phyloP scores from a whole-genome alignment of 164 flowering plant genomes.

The Berberis vulgaris region DNA sequence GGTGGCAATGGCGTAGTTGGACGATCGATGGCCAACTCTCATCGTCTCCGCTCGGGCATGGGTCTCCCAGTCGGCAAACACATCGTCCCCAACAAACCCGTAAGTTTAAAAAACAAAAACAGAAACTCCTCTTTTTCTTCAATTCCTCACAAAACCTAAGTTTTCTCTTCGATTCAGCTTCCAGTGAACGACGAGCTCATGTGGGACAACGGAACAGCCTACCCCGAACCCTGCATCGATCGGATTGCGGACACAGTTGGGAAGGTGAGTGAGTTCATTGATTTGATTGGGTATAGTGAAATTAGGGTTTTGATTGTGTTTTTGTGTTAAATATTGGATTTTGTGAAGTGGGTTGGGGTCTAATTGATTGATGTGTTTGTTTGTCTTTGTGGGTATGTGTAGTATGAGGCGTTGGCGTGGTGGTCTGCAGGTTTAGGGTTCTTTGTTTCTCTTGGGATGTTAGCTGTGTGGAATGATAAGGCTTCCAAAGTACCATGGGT shows the following conservation, averaged over 20 bases:
- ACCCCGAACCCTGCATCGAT: conserved; percentile 92
- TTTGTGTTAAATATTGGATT: background rate
- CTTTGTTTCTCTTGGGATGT: conserved; percentile 58
- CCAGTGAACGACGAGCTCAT: conserved; percentile 78
- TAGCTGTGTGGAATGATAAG: conserved; percentile 90
- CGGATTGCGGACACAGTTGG: conserved; percentile 88
- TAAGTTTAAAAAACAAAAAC: conserved; percentile 10
- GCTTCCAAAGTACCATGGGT: conserved; percentile 84
- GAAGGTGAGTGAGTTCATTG: conserved; percentile 36
- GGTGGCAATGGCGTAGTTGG: conserved; percentile 70
- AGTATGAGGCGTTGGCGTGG: conserved; percentile 99
- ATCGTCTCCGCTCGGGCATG: conserved; percentile 96
- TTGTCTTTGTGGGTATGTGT: conserved; percentile 1
- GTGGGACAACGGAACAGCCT: conserved; percentile 93
- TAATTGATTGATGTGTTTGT: background rate
- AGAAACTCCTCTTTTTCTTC: background rate
- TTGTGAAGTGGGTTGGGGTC: background rate
- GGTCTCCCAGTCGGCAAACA: conserved; percentile 95
- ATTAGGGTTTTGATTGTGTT: background rate
- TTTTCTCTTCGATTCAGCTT: conserved; percentile 31
- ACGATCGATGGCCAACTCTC: conserved; percentile 68
- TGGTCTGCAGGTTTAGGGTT: conserved; percentile 87
- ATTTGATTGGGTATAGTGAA: background rate
- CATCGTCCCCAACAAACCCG: conserved; percentile 93
- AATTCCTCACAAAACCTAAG: background rate